Conservation (phyloP, 176 grass and related monocot genomes). For the Hyparrhenia diplandra region DNA sequence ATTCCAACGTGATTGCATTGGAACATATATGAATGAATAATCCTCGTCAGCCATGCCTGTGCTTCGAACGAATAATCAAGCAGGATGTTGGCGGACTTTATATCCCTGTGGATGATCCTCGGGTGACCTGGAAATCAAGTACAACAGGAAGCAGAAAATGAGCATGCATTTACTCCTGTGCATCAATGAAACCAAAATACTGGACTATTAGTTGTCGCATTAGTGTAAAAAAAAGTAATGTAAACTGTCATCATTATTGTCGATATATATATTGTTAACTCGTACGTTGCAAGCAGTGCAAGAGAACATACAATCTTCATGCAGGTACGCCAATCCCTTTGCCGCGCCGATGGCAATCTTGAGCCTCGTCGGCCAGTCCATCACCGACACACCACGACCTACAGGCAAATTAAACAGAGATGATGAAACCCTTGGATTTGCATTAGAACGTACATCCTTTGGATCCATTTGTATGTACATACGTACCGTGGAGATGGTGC, state of each 20-base stretch:
- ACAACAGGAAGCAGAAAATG: not conserved
- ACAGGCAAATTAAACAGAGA: not conserved
- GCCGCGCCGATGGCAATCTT: constrained; percentile 72
- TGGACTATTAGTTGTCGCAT: too few relatives aligned
- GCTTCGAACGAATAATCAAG: constrained; percentile 80
- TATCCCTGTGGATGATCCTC: constrained; percentile 86
- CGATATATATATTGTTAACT: too few relatives aligned
- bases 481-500: constrained; percentile 80
- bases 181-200: too few relatives aligned
- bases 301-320: constrained; percentile 67
- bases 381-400: constrained; percentile 43
- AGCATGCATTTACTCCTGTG: not conserved
- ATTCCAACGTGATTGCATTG: too few relatives aligned
- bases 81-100: constrained; percentile 87
- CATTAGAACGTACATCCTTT: not conserved
- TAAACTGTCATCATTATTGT: too few relatives aligned
- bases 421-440: not conserved
- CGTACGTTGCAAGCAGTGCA: not conserved
- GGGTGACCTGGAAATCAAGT: constrained; percentile 53
- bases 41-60: constrained; percentile 44
- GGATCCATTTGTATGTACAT: not conserved
- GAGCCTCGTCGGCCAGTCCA: constrained; percentile 74
- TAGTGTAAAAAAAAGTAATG: too few relatives aligned
- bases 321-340: constrained; percentile 74
- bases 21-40: not conserved